These are phyloP conservation scores for Aristolochia fimbriata DNA, from an alignment of 164 flowering plant species.

Conservation along the genomic window DNA sequence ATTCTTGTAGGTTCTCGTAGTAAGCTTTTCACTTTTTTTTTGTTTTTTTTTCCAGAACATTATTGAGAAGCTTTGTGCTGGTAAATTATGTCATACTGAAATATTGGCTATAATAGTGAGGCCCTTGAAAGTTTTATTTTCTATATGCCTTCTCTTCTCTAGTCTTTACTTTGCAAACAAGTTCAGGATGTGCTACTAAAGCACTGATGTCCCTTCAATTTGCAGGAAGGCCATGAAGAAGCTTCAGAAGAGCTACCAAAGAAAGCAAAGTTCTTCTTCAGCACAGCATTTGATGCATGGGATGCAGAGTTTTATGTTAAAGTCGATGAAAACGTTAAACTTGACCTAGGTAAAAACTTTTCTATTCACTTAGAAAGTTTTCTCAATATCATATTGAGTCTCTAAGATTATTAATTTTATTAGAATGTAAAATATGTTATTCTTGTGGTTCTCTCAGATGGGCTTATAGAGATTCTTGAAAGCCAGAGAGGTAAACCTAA, in stretches of 20 bases:
- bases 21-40: too few species aligned
- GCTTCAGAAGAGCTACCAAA: constrained; percentile 94
- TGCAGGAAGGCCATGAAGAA: constrained; percentile 93
- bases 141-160: too few species aligned
- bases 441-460: constrained; percentile 39
- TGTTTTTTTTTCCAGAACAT: too few species aligned
- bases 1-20: constrained; percentile 57
- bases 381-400: background rate
- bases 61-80: too few species aligned
- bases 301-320: constrained; percentile 97
- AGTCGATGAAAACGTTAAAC: constrained; percentile 73
- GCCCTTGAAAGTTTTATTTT: too few species aligned
- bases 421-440: background rate
- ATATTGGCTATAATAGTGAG: too few species aligned
- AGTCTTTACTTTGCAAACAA: too few species aligned
- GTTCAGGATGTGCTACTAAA: background rate
- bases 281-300: constrained; percentile 89
- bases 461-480: constrained; percentile 67
- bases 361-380: background rate
- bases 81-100: too few species aligned
- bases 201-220: constrained; percentile 1
- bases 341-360: constrained; percentile 61
- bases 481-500: constrained; percentile 66
- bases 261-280: constrained; percentile 86
- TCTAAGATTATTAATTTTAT: background rate